Percentiles rank a stretch among this genome's conserved stretches.
Conservation (phyloP, 2,329 filamentous ascomycete genomes). For the Fusarium sp. region DNA sequence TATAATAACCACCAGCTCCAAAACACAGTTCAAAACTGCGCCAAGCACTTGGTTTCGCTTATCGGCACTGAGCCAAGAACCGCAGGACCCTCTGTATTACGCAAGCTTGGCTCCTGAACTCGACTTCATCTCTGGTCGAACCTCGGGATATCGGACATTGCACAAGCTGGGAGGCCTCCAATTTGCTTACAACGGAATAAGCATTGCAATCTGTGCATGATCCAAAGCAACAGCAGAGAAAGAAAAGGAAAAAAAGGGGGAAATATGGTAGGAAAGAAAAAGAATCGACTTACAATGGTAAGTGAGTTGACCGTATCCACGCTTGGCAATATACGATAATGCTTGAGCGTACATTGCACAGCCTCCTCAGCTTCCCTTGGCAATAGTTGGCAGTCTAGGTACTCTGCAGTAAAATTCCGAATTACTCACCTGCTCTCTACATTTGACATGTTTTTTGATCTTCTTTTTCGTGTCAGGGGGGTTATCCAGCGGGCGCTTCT, state of each 20-base stretch:
- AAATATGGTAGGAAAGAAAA: neutral
- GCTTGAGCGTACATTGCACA: conserved; percentile 18
- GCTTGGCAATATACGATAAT: conserved; percentile 36
- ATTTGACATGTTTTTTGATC: no score
- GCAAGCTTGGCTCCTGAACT: neutral
- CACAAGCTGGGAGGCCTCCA: neutral
- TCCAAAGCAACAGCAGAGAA: neutral
- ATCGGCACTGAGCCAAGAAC: conserved; percentile 41
- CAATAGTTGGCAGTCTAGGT: conserved; percentile 1
- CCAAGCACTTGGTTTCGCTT: conserved; percentile 32
- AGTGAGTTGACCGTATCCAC: conserved; percentile 31
- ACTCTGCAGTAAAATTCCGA: no score
- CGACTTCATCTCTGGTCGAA: conserved; percentile 3
- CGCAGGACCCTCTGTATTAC: conserved; percentile 13
- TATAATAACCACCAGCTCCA: neutral
- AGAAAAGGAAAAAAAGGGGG: neutral
- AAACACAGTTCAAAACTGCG: conserved; percentile 6
- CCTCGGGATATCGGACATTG: neutral
- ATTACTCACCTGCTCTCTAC: neutral
- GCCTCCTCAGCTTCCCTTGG: conserved; percentile 28
- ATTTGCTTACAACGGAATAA: neutral
- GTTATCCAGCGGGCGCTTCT: neutral
- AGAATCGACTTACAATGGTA: neutral
- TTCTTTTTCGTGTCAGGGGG: neutral
- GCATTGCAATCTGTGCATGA: neutral